phyloP scores from a whole-genome alignment of 2,329 filamentous ascomycete species.

The Aspergillus aculeatinus region DNA sequence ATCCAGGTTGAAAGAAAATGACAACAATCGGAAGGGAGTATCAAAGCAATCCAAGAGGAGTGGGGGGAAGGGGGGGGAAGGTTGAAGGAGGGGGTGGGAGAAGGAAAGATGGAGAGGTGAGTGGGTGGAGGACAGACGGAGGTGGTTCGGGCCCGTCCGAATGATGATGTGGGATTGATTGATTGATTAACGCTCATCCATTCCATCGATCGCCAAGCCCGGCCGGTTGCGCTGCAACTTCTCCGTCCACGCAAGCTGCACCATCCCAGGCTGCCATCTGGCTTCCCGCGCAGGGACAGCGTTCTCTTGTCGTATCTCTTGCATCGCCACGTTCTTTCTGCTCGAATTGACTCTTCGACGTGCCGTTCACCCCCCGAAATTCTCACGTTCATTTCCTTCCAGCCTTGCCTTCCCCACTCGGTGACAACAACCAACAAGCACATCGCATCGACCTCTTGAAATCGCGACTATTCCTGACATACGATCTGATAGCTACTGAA shows the following conservation, averaged over 20 bases:
- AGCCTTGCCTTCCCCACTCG: slow-evolving; percentile 8
- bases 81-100: slow-evolving; percentile 11
- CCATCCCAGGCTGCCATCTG: not conserved
- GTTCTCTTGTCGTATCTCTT: slow-evolving; percentile 2
- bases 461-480: slow-evolving; percentile 15
- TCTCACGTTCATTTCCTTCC: slow-evolving; percentile 13
- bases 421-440: slow-evolving; percentile 16
- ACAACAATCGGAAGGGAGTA: slow-evolving; percentile 11
- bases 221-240: slow-evolving; percentile 10
- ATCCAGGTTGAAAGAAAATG: slow-evolving; percentile 12
- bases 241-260: slow-evolving; percentile 22
- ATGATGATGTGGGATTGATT: slow-evolving; percentile 5
- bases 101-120: not conserved
- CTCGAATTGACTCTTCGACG: slow-evolving; percentile 8
- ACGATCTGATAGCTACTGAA: not conserved
- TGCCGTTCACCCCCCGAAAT: not conserved
- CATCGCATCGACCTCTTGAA: slow-evolving; percentile 7
- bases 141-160: not conserved
- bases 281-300: not conserved
- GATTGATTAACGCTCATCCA: not conserved
- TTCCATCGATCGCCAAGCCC: slow-evolving; percentile 17
- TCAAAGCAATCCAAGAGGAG: slow-evolving; percentile 5
- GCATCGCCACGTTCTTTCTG: slow-evolving; percentile 1
- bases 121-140: not conserved
- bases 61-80: slow-evolving; percentile 1